These are phyloP conservation scores for Cladosporium phlei DNA, from an alignment of 2,329 filamentous ascomycete genomes.

Conservation along the genomic window DNA sequence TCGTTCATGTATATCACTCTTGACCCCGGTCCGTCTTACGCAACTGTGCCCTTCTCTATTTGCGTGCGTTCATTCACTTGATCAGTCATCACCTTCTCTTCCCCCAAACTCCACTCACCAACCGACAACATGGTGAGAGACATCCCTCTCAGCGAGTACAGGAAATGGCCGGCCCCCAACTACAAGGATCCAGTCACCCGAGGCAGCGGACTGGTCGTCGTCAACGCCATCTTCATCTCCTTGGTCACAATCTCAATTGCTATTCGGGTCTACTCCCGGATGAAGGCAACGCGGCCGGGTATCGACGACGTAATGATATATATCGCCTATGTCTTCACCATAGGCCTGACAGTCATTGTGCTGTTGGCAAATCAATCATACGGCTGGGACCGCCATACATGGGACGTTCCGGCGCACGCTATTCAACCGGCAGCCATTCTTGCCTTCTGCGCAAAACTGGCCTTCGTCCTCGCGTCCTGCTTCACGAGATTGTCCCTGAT, in stretches of 20 bases:
- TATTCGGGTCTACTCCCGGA: slow-evolving; percentile 38
- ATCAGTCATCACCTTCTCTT: no score
- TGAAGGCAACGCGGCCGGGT: slow-evolving; percentile 40
- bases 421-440: slow-evolving; percentile 32
- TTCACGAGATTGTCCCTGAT: slow-evolving; percentile 43
- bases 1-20: no score
- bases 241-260: slow-evolving; percentile 34
- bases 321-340: slow-evolving; percentile 37
- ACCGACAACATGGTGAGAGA: slow-evolving; percentile 9
- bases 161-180: slow-evolving; percentile 38
- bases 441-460: slow-evolving; percentile 39
- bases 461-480: slow-evolving; percentile 39
- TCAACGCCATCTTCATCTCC: slow-evolving; percentile 37
- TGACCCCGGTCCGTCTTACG: no score
- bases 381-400: slow-evolving; percentile 43
- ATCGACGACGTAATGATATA: slow-evolving; percentile 40
- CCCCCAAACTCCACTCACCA: no score
- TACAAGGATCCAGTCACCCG: slow-evolving; percentile 39
- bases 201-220: slow-evolving; percentile 36
- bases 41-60: no score
- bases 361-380: slow-evolving; percentile 39
- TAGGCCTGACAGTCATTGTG: slow-evolving; percentile 36
- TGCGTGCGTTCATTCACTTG: no score
- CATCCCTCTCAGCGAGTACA: slow-evolving; percentile 29
- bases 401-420: slow-evolving; percentile 33